Evolutionary conservation across 2,329 filamentous ascomycete species (phyloP).

Genomic region (Colletotrichum tofieldiae): DNA sequence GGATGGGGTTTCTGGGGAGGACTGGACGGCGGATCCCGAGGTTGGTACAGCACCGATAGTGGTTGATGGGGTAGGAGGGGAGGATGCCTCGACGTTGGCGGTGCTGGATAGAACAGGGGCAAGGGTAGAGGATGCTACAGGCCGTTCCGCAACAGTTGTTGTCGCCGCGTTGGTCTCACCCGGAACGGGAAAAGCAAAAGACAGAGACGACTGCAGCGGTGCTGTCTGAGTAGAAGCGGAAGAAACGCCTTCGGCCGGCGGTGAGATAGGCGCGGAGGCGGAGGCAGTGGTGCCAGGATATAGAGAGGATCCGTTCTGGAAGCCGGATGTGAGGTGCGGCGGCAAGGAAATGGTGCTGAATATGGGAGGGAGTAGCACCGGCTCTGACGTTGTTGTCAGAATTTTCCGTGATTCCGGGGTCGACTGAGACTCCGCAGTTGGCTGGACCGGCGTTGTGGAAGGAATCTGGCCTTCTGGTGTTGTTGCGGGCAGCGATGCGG

Average conservation of each 20-base stretch:
- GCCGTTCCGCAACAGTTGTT: neutral
- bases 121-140: conserved; percentile 2
- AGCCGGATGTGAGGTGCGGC: conserved; percentile 10
- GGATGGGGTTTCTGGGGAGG: neutral
- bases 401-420: neutral
- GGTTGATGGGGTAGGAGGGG: neutral
- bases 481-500: conserved; percentile 10
- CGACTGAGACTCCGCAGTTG: neutral
- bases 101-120: conserved; percentile 16
- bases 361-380: conserved; percentile 19
- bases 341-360: conserved; percentile 38
- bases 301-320: conserved; percentile 16
- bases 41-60: neutral
- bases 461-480: neutral
- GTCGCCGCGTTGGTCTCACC: neutral
- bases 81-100: conserved; percentile 2
- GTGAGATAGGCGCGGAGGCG: neutral
- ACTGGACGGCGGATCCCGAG: neutral
- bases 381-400: conserved; percentile 5
- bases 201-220: conserved; percentile 24
- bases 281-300: conserved; percentile 2
- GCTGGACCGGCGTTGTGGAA: conserved; percentile 6
- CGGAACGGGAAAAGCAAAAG: conserved; percentile 35
- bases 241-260: neutral
- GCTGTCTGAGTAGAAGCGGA: conserved; percentile 1